These are phyloP conservation scores for Ogataea trehalophila DNA, from an alignment of 805 yeast genomes.

Conservation along the genomic window DNA sequence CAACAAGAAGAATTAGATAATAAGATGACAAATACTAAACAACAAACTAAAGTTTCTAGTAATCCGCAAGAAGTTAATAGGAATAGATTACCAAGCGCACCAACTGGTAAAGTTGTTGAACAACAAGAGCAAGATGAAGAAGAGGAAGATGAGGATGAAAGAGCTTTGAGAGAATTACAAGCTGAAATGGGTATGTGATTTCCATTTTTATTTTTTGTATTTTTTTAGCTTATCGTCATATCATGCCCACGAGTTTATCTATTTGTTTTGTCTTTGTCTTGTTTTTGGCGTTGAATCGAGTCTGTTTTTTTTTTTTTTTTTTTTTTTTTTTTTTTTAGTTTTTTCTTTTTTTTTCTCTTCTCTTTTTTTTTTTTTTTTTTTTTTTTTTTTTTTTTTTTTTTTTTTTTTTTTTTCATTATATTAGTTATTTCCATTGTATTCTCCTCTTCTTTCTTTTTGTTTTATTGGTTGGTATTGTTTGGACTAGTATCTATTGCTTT, in stretches of 20 bases:
- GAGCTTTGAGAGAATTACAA: slow-evolving; percentile 73
- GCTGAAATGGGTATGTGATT: slow-evolving; percentile 76
- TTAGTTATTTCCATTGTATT: neutral
- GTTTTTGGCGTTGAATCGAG: neutral
- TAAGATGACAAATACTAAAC: slow-evolving; percentile 45
- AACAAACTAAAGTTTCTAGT: slow-evolving; percentile 5
- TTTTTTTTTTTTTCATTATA: neutral
- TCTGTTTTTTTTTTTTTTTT: neutral
- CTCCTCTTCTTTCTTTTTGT: neutral
- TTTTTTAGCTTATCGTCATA: neutral
- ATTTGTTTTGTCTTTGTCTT: neutral
- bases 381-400: neutral
- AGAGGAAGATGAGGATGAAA: slow-evolving; percentile 77
- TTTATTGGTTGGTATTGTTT: neutral
- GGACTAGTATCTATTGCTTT: neutral
- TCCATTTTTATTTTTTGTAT: neutral
- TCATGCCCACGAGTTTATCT: neutral
- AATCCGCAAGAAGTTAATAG: slow-evolving; percentile 26
- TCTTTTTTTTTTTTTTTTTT: neutral
- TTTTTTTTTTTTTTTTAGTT: neutral
- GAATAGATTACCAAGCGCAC: slow-evolving; percentile 43
- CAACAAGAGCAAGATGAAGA: slow-evolving; percentile 37
- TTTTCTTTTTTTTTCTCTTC: neutral
- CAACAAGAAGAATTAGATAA: slow-evolving; percentile 75
- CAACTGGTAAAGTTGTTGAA: slow-evolving; percentile 36